Conservation (phyloP, 371 early-diverging fungal species). For the Chytridium lagenaria region DNA sequence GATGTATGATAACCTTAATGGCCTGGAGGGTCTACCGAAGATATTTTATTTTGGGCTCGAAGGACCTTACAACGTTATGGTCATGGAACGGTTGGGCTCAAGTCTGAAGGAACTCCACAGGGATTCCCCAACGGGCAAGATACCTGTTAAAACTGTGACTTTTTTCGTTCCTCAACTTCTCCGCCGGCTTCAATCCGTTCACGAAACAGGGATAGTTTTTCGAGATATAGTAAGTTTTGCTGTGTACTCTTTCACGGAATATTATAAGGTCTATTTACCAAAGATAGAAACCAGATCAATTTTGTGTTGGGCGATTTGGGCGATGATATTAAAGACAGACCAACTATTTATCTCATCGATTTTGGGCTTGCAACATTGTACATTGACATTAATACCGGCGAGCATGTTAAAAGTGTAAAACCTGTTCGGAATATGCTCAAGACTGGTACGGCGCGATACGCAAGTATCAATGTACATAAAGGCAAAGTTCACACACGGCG, state of each 20-base stretch:
- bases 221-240: slow-evolving; percentile 49
- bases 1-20: slow-evolving; percentile 34
- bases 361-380: slow-evolving; percentile 63
- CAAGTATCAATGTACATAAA: slow-evolving; percentile 64
- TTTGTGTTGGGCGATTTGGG: slow-evolving; percentile 58
- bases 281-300: slow-evolving; percentile 68
- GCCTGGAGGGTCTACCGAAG: slow-evolving; percentile 42
- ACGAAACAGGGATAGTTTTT: slow-evolving; percentile 51
- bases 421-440: slow-evolving; percentile 45
- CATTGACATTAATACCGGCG: slow-evolving; percentile 43
- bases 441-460: slow-evolving; percentile 72
- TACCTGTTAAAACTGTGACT: slow-evolving; percentile 61
- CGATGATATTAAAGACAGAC: slow-evolving; percentile 34
- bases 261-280: too few species aligned
- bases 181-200: slow-evolving; percentile 55
- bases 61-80: slow-evolving; percentile 50
- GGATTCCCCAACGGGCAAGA: slow-evolving; percentile 41
- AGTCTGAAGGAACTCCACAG: slow-evolving; percentile 56
- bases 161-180: slow-evolving; percentile 58
- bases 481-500: slow-evolving; percentile 63
- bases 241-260: too few species aligned
- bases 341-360: slow-evolving; percentile 62
- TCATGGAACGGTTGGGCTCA: slow-evolving; percentile 69
- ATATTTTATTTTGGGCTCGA: slow-evolving; percentile 43
- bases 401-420: slow-evolving; percentile 50